Base-by-base conservation (phyloP, 192 early-diverging fungal genomes). In the Linnemannia schmuckeri region DNA sequence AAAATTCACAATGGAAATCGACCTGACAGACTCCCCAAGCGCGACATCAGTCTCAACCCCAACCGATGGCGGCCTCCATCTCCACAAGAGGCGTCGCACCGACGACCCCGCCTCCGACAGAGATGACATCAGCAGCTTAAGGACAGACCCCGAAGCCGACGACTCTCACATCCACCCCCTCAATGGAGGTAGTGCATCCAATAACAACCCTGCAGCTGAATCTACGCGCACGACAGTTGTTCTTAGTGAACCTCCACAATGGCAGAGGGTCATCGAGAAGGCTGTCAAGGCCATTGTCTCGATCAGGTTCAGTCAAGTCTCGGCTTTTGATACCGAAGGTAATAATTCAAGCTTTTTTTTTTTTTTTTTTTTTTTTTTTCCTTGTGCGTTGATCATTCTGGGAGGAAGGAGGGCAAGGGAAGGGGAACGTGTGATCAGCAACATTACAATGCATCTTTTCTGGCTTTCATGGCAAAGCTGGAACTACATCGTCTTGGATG, bases 241-340 rank as follows among this genome's bases (percentile, higher is more conserved):
- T 24, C 35, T 87, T 63, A 76, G 80, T n/a, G 85, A 92, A 33
- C 91, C 93, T 18, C 90, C 91, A 3, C 90, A 92, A 73, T 97
- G 96, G 96, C 94, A 95, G 81, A 76, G 81, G 20, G 94, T 94
- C 15, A 93, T 96, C 41, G 93, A 95, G 77, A 90, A 83, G 46
- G 89, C 93, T 55, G 92, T 96, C 57, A 91, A 89, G 76, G 90
- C 94, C 37, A 95, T 97, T 75, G 96, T 97, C 18, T 93, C 93
- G 41, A 94, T 97, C 47, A 80, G 95, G 7, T 95, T 96, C 80
- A 94, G 92, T 49, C 95, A 96, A 79, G 93, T 94, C 3, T 88
- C 93, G 30, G 90, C 95, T 4, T 97, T 97, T 89, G 96, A 96
- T 84, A 96, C 95, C 1, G 95, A 96, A 89, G 90, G 90, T 89